These are phyloP conservation scores for Salinomyces thailandicus DNA, from an alignment of 2,329 filamentous ascomycete genomes.

Conservation along the genomic window DNA sequence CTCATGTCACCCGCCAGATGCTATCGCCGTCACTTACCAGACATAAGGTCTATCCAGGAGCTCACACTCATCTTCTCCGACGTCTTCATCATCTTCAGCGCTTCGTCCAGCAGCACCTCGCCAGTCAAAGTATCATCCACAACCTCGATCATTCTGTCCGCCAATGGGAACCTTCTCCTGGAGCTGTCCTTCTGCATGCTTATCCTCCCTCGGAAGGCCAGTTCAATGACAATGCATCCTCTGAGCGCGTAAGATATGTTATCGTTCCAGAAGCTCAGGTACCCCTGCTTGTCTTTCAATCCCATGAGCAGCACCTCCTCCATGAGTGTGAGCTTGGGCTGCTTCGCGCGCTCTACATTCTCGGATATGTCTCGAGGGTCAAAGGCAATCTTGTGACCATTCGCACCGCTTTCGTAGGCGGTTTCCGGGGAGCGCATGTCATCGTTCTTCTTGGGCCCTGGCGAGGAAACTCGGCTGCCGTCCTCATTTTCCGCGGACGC, in stretches of 20 bases:
- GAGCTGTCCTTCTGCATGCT: conserved; percentile 97
- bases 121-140: conserved; percentile 93
- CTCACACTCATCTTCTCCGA: conserved; percentile 99
- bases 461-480: conserved; percentile 56
- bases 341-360: conserved; percentile 89
- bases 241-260: conserved; percentile 97
- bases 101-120: conserved; percentile 93
- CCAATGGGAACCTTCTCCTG: conserved; percentile 80
- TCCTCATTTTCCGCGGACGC: conserved; percentile 47
- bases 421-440: conserved; percentile 52
- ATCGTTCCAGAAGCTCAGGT: conserved; percentile 99
- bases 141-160: conserved; percentile 91
- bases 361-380: conserved; percentile 96
- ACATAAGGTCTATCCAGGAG: conserved; percentile 98
- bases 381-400: conserved; percentile 97
- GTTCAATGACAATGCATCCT: conserved; percentile 95
- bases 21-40: conserved; percentile 50
- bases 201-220: conserved; percentile 90
- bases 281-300: conserved; percentile 98
- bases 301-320: conserved; percentile 93
- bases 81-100: conserved; percentile 99
- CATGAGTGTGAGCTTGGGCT: conserved; percentile 97
- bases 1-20: too few species aligned
- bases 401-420: conserved; percentile 74
- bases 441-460: conserved; percentile 49